phyloP scores from a whole-genome alignment of 805 yeast species.

The Clavispora vitiphila region DNA sequence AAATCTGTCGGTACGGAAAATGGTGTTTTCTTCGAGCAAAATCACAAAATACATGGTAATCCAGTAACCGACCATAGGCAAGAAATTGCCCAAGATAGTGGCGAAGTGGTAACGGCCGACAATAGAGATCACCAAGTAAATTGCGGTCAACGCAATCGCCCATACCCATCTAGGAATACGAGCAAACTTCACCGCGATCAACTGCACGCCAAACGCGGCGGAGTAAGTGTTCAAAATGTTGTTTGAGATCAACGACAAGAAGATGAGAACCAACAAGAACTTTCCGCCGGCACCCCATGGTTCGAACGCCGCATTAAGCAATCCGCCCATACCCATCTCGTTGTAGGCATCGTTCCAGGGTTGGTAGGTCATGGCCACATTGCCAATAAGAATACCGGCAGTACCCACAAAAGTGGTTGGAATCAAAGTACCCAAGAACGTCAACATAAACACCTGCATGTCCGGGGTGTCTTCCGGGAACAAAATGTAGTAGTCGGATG shows the following conservation, averaged over 20 bases:
- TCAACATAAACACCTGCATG: constrained; percentile 48
- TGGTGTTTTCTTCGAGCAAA: constrained; percentile 63
- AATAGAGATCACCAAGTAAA: constrained; percentile 66
- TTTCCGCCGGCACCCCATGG: constrained; percentile 81
- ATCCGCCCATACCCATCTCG: constrained; percentile 68
- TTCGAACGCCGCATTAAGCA: constrained; percentile 55
- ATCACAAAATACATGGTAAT: constrained; percentile 73
- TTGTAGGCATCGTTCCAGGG: constrained; percentile 58
- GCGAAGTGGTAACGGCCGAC: constrained; percentile 73
- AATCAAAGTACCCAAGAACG: constrained; percentile 59
- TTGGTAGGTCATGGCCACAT: constrained; percentile 53
- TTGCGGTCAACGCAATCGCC: constrained; percentile 56
- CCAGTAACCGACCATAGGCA: constrained; percentile 94
- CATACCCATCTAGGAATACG: constrained; percentile 75
- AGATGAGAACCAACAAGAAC: constrained; percentile 63
- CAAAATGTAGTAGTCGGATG: constrained; percentile 77
- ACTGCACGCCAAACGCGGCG: constrained; percentile 73
- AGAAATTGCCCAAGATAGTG: constrained; percentile 68
- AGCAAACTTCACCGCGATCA: constrained; percentile 50
- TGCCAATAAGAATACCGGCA: constrained; percentile 65
- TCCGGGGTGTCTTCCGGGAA: constrained; percentile 70
- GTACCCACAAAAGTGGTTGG: constrained; percentile 78
- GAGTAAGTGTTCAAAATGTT: constrained; percentile 79
- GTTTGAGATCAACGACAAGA: constrained; percentile 74
- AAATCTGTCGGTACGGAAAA: constrained; percentile 54